phyloP scores from a whole-genome alignment of 2,329 filamentous ascomycete species.

The Talaromyces marneffei region DNA sequence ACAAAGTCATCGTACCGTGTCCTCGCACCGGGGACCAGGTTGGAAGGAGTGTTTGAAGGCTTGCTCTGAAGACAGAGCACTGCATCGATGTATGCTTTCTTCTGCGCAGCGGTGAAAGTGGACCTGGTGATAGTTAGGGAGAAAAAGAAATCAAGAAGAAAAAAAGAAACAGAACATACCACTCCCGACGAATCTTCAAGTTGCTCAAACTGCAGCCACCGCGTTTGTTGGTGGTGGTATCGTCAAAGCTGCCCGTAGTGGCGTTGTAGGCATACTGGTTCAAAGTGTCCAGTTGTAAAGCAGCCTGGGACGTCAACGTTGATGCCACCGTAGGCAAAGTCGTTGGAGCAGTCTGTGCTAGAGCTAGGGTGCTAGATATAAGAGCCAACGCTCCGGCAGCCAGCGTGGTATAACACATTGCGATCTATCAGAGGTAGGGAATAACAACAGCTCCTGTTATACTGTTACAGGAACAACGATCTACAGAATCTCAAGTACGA shows the following conservation, averaged over 20 bases:
- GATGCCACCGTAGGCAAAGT: background rate
- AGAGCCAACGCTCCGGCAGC: background rate
- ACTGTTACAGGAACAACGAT: background rate
- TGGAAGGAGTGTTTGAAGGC: conserved; percentile 31
- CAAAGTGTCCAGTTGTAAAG: background rate
- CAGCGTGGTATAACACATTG: background rate
- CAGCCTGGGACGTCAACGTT: background rate
- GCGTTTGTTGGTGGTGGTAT: background rate
- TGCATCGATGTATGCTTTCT: conserved; percentile 41
- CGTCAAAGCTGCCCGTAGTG: background rate
- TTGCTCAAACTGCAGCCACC: conserved; percentile 15
- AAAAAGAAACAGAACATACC: conserved; percentile 10
- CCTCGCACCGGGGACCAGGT: conserved; percentile 39
- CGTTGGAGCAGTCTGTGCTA: background rate
- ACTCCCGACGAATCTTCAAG: conserved; percentile 18
- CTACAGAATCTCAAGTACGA: background rate
- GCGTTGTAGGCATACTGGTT: background rate
- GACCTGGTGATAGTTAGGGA: background rate
- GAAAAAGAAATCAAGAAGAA: background rate
- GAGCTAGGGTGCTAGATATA: background rate
- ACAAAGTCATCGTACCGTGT: conserved; percentile 50
- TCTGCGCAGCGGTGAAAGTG: conserved; percentile 28
- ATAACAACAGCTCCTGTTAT: background rate
- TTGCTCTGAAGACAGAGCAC: conserved; percentile 41
- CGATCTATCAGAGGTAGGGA: background rate